phyloP scores from a whole-genome alignment of 208 protist species.

The Leishmania tropica region DNA sequence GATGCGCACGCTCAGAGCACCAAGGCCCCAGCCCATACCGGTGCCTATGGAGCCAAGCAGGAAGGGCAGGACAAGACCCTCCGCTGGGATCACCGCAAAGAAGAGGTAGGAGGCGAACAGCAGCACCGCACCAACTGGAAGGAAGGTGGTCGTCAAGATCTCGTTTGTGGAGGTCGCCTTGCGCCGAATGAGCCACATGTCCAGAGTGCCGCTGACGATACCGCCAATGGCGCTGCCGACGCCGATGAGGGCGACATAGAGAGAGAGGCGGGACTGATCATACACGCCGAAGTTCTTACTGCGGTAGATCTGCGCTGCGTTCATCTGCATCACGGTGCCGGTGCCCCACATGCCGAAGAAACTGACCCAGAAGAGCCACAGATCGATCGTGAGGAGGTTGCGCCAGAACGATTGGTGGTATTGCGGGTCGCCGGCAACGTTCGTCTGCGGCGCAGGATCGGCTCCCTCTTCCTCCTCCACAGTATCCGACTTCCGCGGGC shows the following conservation, averaged over 20 bases:
- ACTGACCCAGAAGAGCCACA: slow-evolving; percentile 73
- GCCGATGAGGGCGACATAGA: slow-evolving; percentile 70
- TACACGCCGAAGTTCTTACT: slow-evolving; percentile 55
- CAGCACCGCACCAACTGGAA: slow-evolving; percentile 41
- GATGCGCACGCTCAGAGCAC: slow-evolving; percentile 55
- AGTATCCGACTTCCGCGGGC: not conserved
- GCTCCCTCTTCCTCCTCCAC: slow-evolving; percentile 6
- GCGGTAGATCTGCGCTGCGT: slow-evolving; percentile 75
- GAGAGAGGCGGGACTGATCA: slow-evolving; percentile 35
- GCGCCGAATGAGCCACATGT: slow-evolving; percentile 53
- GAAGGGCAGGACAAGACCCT: slow-evolving; percentile 65
- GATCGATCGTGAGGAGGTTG: slow-evolving; percentile 62
- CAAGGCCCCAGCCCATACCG: slow-evolving; percentile 67
- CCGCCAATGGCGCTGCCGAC: slow-evolving; percentile 74
- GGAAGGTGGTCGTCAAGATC: slow-evolving; percentile 58
- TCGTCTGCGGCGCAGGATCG: slow-evolving; percentile 8
- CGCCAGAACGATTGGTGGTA: slow-evolving; percentile 65
- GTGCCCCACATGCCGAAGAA: slow-evolving; percentile 82
- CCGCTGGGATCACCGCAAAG: slow-evolving; percentile 53
- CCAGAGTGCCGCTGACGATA: slow-evolving; percentile 51
- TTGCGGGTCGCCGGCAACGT: slow-evolving; percentile 52
- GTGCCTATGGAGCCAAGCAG: slow-evolving; percentile 62
- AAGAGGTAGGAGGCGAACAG: slow-evolving; percentile 55
- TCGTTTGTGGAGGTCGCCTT: slow-evolving; percentile 29
- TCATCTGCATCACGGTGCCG: slow-evolving; percentile 72